A percentile compares a stretch with the other conserved stretches of the same genome.
These are phyloP conservation scores for Trichomonas gallinae DNA, from an alignment of 208 protist species.

Conservation along the genomic window DNA sequence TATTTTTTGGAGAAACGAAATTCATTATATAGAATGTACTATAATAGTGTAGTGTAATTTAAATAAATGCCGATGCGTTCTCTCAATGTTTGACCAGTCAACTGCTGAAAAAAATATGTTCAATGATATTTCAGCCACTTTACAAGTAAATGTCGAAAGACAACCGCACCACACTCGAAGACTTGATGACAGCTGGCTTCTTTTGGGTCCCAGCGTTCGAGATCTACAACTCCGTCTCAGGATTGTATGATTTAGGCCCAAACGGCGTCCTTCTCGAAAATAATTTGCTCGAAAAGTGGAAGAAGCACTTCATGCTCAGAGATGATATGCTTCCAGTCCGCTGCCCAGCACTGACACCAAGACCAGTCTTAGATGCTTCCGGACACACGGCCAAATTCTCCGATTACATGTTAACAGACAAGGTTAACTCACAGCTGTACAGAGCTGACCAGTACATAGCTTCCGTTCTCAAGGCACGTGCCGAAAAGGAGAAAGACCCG, in stretches of 20 bases:
- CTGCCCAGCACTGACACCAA: background rate
- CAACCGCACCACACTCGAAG: background rate
- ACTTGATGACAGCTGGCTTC: background rate
- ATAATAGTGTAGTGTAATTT: too few relatives aligned
- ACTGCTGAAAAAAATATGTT: too few relatives aligned
- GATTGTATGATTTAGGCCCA: conserved; percentile 35
- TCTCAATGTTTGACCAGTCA: too few relatives aligned
- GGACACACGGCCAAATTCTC: background rate
- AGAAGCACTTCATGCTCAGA: background rate
- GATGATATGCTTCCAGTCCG: background rate
- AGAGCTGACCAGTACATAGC: background rate
- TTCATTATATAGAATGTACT: too few relatives aligned
- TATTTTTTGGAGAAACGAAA: too few relatives aligned
- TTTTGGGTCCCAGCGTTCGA: conserved; percentile 15
- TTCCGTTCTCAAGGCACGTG: too few relatives aligned
- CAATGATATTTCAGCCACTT: too few relatives aligned
- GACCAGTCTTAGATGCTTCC: background rate
- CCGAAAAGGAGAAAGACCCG: too few relatives aligned
- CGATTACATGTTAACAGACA: conserved; percentile 18
- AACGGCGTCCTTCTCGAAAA: background rate
- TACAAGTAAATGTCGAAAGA: too few relatives aligned
- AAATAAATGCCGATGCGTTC: too few relatives aligned
- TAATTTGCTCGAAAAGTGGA: background rate
- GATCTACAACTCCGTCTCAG: conserved; percentile 31
- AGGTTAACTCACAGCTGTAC: background rate